Conservation (phyloP, 179 eudicot species). For the Beta corolliflora region DNA sequence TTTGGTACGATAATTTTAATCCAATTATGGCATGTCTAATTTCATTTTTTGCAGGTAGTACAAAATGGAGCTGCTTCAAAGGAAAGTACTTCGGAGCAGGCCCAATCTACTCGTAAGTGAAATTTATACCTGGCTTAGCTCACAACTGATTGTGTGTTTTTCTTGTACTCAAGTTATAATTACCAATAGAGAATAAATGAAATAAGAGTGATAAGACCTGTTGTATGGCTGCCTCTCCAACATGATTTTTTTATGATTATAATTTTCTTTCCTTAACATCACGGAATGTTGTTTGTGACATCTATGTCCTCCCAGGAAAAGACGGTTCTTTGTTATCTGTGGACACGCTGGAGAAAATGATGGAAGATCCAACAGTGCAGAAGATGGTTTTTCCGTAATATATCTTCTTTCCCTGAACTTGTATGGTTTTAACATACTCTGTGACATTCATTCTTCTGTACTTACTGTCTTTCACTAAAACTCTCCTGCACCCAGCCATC, state of each 20-base stretch:
- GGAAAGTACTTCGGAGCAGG: slow-evolving; percentile 43
- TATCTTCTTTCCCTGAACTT: slow-evolving; percentile 19
- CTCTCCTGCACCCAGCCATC: background rate
- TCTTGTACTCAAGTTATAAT: background rate
- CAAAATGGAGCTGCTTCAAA: slow-evolving; percentile 67
- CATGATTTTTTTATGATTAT: background rate
- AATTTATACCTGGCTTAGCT: background rate
- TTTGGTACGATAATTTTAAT: slow-evolving; percentile 11
- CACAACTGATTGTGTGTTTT: background rate
- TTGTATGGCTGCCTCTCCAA: background rate
- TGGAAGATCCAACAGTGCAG: slow-evolving; percentile 96
- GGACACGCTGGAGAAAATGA: slow-evolving; percentile 96
- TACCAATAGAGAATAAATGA: background rate
- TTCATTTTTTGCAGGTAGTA: slow-evolving; percentile 46
- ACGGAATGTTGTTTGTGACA: background rate
- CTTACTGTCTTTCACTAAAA: background rate
- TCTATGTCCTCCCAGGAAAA: slow-evolving; percentile 44
- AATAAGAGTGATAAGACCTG: background rate
- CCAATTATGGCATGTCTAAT: background rate
- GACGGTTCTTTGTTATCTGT: slow-evolving; percentile 54
- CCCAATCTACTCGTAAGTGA: slow-evolving; percentile 55
- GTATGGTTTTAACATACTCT: slow-evolving; percentile 8
- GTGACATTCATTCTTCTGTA: background rate
- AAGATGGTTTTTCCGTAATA: slow-evolving; percentile 92
- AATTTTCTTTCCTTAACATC: background rate